Conservation (phyloP, 2,329 filamentous ascomycete genomes). For the Paradendryphiella salina region DNA sequence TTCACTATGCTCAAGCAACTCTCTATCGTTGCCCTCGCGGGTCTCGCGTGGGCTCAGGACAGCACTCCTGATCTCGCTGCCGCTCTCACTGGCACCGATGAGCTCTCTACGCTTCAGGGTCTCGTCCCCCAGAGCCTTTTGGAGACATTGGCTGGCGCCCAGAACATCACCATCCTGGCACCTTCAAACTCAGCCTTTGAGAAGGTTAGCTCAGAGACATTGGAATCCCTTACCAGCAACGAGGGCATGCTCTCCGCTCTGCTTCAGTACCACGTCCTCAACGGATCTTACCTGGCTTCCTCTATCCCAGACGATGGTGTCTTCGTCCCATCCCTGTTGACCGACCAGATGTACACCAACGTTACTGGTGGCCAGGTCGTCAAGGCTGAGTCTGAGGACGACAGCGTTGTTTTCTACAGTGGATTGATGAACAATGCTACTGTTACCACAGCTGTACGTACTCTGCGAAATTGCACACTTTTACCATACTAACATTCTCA, state of each 20-base stretch:
- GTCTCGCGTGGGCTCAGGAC: slow-evolving; percentile 39
- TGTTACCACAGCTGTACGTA: slow-evolving; percentile 55
- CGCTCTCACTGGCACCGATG: slow-evolving; percentile 22
- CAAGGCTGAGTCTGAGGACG: slow-evolving; percentile 49
- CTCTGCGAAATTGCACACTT: background rate
- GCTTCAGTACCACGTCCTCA: slow-evolving; percentile 62
- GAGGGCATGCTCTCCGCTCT: slow-evolving; percentile 50
- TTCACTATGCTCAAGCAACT: slow-evolving; percentile 48
- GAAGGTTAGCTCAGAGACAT: slow-evolving; percentile 45
- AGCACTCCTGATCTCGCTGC: slow-evolving; percentile 21
- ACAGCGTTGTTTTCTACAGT: slow-evolving; percentile 56
- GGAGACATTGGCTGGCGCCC: slow-evolving; percentile 43
- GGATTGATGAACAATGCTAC: slow-evolving; percentile 56
- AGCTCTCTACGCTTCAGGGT: slow-evolving; percentile 40
- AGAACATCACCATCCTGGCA: slow-evolving; percentile 62
- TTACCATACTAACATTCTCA: slow-evolving; percentile 17
- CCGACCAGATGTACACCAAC: slow-evolving; percentile 58
- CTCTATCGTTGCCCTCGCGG: slow-evolving; percentile 42
- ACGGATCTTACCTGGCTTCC: slow-evolving; percentile 52
- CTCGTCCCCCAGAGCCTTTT: slow-evolving; percentile 48
- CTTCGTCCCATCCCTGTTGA: slow-evolving; percentile 57
- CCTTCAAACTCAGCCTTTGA: slow-evolving; percentile 58
- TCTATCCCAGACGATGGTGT: slow-evolving; percentile 47
- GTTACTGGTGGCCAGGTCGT: slow-evolving; percentile 64
- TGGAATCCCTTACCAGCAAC: slow-evolving; percentile 34